phyloP scores from a whole-genome alignment of 176 grass and related monocot genomes.

The Oryza brachyantha region DNA sequence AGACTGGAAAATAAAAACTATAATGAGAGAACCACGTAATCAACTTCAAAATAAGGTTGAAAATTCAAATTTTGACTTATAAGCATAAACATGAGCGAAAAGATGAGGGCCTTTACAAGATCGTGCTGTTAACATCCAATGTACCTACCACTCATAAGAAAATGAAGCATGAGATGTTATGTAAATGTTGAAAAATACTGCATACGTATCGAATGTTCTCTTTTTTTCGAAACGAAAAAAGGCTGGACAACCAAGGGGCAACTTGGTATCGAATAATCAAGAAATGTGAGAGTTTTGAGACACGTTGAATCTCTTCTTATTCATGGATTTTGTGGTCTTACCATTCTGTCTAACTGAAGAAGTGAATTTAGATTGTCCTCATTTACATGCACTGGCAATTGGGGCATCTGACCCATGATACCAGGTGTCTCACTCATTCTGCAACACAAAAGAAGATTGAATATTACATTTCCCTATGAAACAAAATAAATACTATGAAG shows the following conservation, averaged over 20 bases:
- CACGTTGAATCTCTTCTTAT: not conserved
- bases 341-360: constrained; percentile 68
- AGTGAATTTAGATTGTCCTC: constrained; percentile 66
- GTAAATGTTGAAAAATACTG: not conserved
- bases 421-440: constrained; percentile 73
- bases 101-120: too few species aligned
- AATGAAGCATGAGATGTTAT: not conserved
- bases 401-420: constrained; percentile 75
- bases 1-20: too few species aligned
- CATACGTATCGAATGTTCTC: too few species aligned
- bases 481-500: not conserved
- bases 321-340: constrained; percentile 34
- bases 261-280: too few species aligned
- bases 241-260: too few species aligned
- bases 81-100: too few species aligned
- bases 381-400: constrained; percentile 46
- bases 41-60: too few species aligned
- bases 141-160: not conserved
- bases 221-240: too few species aligned
- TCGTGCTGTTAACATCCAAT: not conserved
- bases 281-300: too few species aligned
- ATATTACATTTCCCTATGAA: not conserved
- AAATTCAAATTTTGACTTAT: too few species aligned
- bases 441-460: not conserved
- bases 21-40: too few species aligned